These are phyloP conservation scores for Wickerhamiella allomyrinae DNA, from an alignment of 805 yeast genomes.

Conservation along the genomic window DNA sequence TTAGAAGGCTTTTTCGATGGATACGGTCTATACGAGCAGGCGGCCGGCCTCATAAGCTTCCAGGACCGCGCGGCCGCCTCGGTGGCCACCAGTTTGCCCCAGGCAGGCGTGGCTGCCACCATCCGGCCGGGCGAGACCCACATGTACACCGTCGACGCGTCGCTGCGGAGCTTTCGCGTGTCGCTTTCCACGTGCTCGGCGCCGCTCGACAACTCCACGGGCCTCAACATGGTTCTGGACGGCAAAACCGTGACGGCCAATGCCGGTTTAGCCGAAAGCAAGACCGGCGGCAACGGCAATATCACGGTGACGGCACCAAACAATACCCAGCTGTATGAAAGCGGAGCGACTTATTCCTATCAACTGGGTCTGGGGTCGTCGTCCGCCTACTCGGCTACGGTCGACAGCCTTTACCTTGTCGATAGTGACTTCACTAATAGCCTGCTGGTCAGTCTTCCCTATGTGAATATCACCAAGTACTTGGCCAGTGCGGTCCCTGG, in stretches of 20 bases:
- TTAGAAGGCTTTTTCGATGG: not conserved
- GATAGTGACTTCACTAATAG: conserved; percentile 63
- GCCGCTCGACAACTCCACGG: not conserved
- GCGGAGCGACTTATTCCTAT: conserved; percentile 36
- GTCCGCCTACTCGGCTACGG: conserved; percentile 7
- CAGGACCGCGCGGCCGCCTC: not conserved
- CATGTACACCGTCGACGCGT: conserved; percentile 11
- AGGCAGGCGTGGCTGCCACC: conserved; percentile 15
- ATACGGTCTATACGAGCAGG: not conserved
- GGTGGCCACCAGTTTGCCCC: conserved; percentile 6
- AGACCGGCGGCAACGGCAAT: not conserved
- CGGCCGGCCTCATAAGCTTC: not conserved
- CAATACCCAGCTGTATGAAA: not conserved
- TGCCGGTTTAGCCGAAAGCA: not conserved
- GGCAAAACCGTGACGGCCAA: not conserved
- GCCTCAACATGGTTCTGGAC: not conserved
- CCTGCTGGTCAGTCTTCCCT: conserved; percentile 37
- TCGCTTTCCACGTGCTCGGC: not conserved
- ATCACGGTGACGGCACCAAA: not conserved
- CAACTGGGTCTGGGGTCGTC: conserved; percentile 44
- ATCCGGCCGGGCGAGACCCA: conserved; percentile 25
- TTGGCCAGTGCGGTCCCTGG: conserved; percentile 9
- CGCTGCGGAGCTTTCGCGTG: not conserved
- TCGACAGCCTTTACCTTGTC: conserved; percentile 29
- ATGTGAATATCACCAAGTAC: conserved; percentile 7